Evolutionary conservation across 2,329 filamentous ascomycete genomes (phyloP), one percentile per base, ranked within the genome.

Genomic region (Elsinoe batatas): DNA sequence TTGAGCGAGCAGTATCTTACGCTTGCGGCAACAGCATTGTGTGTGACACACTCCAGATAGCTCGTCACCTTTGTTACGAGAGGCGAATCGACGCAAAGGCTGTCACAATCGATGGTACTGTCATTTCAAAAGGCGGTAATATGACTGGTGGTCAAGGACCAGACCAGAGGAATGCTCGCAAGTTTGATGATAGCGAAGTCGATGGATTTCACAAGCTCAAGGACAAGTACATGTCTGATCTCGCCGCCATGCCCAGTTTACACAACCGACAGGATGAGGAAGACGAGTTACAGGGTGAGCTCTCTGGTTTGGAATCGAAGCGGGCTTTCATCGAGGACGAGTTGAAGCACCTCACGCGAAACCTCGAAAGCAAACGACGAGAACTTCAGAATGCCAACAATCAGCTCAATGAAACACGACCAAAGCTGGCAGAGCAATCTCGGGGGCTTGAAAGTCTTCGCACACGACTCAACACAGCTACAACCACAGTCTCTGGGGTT

Each of bases 21-120:
- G 91, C 91, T 22, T 98, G 93, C 64, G 91, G 91, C 33, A 94
- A 90, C 70, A 90, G 91, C 3, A 88, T 98, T 61, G 89, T 98
- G 4, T 97, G 91, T 65, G 93, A 98, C 69, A 87, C 82, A 55
- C 76, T 96, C 35, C 80, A 85, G 3, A 84, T 93, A 54, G 93
- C 93, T 26, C 95, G 94, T 68, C 81, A 91, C 57, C 84, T 98
- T 44, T 91, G 89, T 67, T 97, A 94, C 67, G 83, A 87, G 57
- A 85, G 83, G 60, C 84, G 81, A 32, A 84, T 96, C 32, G 87
- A 91, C 58, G 91, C 94, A 54, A 97, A 97, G 70, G 91, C 91
- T 4, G 91, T 98, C 11, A 95, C 91, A 0, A 72, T 97, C 11
- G 91, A 97, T 66, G 93, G 93, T n/a, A 91, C 86, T 55, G 86